A percentile compares a stretch with the other conserved stretches of the same genome.
Evolutionary conservation across 192 early-diverging fungal species (phyloP).

Genomic region (Coemansia sp.): DNA sequence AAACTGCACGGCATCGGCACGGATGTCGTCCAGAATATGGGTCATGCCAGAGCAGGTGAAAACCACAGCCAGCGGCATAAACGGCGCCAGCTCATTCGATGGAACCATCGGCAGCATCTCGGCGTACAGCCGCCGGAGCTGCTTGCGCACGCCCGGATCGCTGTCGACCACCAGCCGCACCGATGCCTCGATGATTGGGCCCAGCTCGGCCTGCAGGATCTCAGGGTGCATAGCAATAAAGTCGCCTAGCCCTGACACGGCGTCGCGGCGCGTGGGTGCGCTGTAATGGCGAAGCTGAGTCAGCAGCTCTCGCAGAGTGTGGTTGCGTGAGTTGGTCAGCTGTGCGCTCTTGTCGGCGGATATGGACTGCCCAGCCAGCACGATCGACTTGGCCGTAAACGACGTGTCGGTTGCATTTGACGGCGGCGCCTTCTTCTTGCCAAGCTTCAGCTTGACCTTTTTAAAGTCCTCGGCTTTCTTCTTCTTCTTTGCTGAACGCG

Average conservation of each 20-base stretch:
- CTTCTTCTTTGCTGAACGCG: conserved; percentile 64
- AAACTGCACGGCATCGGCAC: conserved; percentile 75
- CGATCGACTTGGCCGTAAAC: conserved; percentile 78
- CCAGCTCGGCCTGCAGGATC: conserved; percentile 43
- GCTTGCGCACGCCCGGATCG: conserved; percentile 47
- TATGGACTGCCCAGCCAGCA: conserved; percentile 77
- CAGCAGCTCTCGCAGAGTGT: conserved; percentile 72
- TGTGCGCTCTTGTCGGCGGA: conserved; percentile 69
- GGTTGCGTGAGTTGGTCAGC: conserved; percentile 72
- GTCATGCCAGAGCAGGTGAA: conserved; percentile 86
- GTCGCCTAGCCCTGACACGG: conserved; percentile 50
- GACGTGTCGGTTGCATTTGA: conserved; percentile 78
- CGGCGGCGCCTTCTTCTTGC: conserved; percentile 77
- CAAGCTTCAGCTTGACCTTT: conserved; percentile 91
- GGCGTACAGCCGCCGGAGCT: conserved; percentile 49
- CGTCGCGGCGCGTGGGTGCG: conserved; percentile 55
- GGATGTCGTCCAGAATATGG: conserved; percentile 82
- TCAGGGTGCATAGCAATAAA: conserved; percentile 38
- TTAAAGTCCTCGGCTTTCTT: conserved; percentile 76
- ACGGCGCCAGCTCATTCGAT: conserved; percentile 68
- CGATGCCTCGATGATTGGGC: conserved; percentile 45
- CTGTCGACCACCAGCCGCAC: conserved; percentile 52
- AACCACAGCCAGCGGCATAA: conserved; percentile 72
- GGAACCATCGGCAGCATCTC: conserved; percentile 42
- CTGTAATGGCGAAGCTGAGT: conserved; percentile 78